Conservation (phyloP, 108 stramenopile species). For the Cyclotella kingstonii region DNA sequence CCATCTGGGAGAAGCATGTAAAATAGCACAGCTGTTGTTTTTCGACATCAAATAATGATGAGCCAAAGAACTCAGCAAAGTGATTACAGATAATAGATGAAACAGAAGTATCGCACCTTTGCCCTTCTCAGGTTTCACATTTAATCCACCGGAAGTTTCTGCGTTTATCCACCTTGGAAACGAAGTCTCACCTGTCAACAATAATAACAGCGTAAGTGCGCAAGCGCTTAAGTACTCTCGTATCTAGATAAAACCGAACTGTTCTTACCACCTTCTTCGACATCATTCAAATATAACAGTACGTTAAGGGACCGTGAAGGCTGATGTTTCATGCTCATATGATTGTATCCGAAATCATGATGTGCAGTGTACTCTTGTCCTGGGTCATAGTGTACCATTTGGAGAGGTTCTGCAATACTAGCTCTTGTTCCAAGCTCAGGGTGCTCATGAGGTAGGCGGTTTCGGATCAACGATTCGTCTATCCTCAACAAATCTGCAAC, state of each 20-base stretch:
- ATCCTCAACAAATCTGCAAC: conserved; percentile 80
- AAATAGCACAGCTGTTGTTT: conserved; percentile 71
- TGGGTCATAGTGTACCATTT: conserved; percentile 83
- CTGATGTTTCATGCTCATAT: conserved; percentile 44
- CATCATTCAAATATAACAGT: conserved; percentile 80
- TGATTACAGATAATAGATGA: background rate
- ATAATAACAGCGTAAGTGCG: too few relatives aligned
- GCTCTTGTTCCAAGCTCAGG: conserved; percentile 46
- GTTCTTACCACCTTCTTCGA: conserved; percentile 72
- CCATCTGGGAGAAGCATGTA: conserved; percentile 89
- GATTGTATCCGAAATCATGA: conserved; percentile 81
- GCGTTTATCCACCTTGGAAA: conserved; percentile 84
- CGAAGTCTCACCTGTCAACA: conserved; percentile 60
- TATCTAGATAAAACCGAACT: too few relatives aligned
- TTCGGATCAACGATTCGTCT: conserved; percentile 70
- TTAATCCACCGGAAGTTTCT: conserved; percentile 55
- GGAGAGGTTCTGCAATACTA: conserved; percentile 71
- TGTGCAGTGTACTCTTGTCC: conserved; percentile 87
- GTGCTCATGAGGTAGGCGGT: conserved; percentile 48
- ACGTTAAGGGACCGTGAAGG: conserved; percentile 72
- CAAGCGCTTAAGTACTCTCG: too few relatives aligned
- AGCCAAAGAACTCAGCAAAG: background rate
- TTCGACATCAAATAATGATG: background rate
- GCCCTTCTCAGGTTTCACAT: conserved; percentile 60
- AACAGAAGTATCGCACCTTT: conserved; percentile 19